phyloP scores from a whole-genome alignment of 2,329 filamentous ascomycete species.

The Aspergillus awamori region DNA sequence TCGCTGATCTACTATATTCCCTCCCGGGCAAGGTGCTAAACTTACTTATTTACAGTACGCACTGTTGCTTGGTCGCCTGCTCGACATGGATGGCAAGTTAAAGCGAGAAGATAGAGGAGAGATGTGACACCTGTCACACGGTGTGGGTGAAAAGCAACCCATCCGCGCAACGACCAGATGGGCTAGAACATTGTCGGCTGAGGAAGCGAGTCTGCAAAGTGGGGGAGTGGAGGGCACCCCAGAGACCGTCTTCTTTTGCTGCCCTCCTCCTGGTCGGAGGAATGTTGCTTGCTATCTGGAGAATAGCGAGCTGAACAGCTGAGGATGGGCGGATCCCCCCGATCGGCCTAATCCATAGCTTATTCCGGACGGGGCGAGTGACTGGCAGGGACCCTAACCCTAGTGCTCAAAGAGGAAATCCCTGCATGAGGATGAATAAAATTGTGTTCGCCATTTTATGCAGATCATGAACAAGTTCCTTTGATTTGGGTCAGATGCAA shows the following conservation, averaged over 20 bases:
- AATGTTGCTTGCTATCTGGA: background rate
- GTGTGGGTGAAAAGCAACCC: background rate
- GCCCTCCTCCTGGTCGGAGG: background rate
- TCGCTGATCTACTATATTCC: slow-evolving; percentile 3
- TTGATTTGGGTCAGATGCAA: no score
- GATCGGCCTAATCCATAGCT: slow-evolving; percentile 6
- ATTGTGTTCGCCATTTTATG: background rate
- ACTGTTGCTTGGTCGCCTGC: background rate
- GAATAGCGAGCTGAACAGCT: no score
- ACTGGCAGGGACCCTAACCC: slow-evolving; percentile 3
- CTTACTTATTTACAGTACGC: background rate
- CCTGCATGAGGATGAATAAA: background rate
- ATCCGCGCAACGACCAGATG: background rate
- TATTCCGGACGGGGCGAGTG: background rate
- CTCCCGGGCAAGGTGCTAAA: background rate
- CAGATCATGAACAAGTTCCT: background rate
- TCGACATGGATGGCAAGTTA: background rate
- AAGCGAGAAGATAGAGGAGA: no score
- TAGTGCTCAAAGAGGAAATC: background rate
- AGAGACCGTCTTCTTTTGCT: background rate
- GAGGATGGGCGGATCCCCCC: background rate
- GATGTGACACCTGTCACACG: slow-evolving; percentile 7
- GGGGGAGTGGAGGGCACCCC: no score
- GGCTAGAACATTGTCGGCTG: background rate
- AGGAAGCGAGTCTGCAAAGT: background rate